Evolutionary conservation across 2,329 filamentous ascomycete genomes (phyloP).

Genomic region (Colletotrichum godetiae): DNA sequence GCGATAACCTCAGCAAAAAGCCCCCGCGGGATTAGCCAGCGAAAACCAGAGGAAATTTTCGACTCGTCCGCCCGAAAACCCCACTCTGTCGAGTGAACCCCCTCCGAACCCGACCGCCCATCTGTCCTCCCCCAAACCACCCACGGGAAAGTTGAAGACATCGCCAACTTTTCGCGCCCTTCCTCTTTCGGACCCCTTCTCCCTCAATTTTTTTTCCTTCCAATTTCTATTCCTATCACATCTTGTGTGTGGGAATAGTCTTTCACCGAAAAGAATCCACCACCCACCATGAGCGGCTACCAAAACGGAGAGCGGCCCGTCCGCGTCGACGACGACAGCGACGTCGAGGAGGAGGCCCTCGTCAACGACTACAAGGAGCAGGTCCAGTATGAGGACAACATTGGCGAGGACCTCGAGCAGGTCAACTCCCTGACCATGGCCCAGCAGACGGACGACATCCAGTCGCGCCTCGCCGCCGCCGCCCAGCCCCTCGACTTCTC

Average conservation of each 20-base stretch:
- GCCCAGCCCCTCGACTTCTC: slow-evolving; percentile 97
- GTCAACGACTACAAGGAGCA: slow-evolving; percentile 97
- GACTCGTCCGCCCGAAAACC: slow-evolving; percentile 15
- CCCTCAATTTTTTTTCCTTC: slow-evolving; percentile 2
- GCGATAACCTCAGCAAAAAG: slow-evolving; percentile 19
- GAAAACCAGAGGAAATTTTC: slow-evolving; percentile 28
- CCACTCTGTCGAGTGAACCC: slow-evolving; percentile 15
- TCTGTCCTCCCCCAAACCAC: slow-evolving; percentile 27
- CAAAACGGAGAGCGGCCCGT: slow-evolving; percentile 70
- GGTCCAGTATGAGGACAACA: slow-evolving; percentile 90
- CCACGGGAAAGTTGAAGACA: slow-evolving; percentile 14
- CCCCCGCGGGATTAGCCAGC: neutral
- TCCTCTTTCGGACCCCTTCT: neutral
- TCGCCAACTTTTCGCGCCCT: neutral
- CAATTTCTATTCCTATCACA: neutral
- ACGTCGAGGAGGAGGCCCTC: slow-evolving; percentile 95
- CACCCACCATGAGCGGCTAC: slow-evolving; percentile 67
- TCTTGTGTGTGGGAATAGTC: neutral
- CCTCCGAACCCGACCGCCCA: slow-evolving; percentile 17
- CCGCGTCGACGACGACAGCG: slow-evolving; percentile 83
- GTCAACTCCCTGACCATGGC: slow-evolving; percentile 76
- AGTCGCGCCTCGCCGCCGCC: slow-evolving; percentile 89
- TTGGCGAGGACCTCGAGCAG: slow-evolving; percentile 81
- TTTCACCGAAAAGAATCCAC: neutral
- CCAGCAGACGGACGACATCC: slow-evolving; percentile 88